A percentile compares a stretch with the other conserved stretches of the same genome.
phyloP scores from a whole-genome alignment of 176 grass and related monocot genomes.

The Neostapfia colusana region DNA sequence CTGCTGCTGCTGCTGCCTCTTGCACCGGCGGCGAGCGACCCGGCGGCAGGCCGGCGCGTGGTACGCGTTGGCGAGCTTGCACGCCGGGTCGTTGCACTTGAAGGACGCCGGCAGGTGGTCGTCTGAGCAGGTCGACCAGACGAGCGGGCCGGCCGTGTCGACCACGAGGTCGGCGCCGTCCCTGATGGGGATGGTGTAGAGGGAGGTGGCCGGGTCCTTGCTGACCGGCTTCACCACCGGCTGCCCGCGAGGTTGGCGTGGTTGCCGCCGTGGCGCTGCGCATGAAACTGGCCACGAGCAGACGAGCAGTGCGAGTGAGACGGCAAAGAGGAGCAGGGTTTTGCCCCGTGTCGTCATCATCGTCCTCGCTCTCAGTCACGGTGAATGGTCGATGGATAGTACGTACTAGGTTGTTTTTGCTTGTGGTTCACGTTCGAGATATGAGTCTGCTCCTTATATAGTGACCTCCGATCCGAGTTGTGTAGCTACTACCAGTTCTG shows the following conservation, averaged over 20 bases:
- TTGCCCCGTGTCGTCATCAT: neutral
- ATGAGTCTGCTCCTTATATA: neutral
- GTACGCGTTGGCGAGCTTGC: constrained; percentile 30
- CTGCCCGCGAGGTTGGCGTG: neutral
- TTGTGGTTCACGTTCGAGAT: neutral
- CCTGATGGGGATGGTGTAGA: constrained; percentile 39
- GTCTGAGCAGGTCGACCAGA: constrained; percentile 40
- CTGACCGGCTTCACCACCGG: constrained; percentile 28
- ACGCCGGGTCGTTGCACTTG: neutral
- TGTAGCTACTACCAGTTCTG: neutral
- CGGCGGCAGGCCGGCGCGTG: neutral
- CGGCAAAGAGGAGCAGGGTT: constrained; percentile 7
- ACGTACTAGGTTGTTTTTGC: neutral
- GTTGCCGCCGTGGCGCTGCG: neutral
- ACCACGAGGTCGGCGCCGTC: constrained; percentile 12
- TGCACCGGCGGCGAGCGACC: neutral
- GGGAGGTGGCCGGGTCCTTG: constrained; percentile 36
- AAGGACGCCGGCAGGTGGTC: neutral
- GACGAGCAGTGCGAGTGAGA: neutral
- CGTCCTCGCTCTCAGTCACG: neutral
- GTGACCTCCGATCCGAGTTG: neutral
- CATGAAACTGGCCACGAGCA: neutral
- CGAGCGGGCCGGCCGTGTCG: constrained; percentile 37
- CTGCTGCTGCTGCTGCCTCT: neutral
- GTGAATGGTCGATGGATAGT: neutral